phyloP scores from a whole-genome alignment of 495 filamentous ascomycete species.

The Diplogelasinospora grovesii region DNA sequence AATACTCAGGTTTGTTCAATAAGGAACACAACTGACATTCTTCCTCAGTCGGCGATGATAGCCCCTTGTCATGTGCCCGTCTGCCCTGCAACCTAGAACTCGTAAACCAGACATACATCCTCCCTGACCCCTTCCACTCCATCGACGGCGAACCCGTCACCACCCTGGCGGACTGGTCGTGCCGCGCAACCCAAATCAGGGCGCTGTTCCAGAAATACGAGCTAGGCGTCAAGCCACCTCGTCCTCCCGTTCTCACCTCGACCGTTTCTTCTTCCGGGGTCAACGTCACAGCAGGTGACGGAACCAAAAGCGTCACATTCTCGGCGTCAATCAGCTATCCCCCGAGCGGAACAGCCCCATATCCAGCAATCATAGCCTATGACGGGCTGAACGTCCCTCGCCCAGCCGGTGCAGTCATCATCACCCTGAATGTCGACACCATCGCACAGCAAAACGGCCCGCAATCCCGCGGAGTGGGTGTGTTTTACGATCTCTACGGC shows the following conservation, averaged over 20 bases:
- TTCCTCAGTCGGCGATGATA: no score
- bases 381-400: constrained; percentile 41
- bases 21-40: no score
- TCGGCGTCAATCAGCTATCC: constrained; percentile 38
- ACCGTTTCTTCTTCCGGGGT: constrained; percentile 30
- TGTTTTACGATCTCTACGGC: constrained; percentile 46
- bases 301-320: constrained; percentile 43
- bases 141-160: constrained; percentile 39
- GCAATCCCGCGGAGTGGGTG: constrained; percentile 39
- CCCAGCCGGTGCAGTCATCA: constrained; percentile 39
- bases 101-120: no score
- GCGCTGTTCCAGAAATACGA: constrained; percentile 45
- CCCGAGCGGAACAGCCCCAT: constrained; percentile 28
- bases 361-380: constrained; percentile 44
- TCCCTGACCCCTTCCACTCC: constrained; percentile 48
- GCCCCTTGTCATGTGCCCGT: no score
- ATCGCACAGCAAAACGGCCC: constrained; percentile 38
- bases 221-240: constrained; percentile 42
- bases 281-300: no score
- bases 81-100: no score
- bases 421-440: constrained; percentile 44
- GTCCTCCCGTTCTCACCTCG: constrained; percentile 34
- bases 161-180: constrained; percentile 39
- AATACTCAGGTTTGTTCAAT: no score
- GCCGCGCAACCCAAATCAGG: constrained; percentile 44